Evolutionary conservation across 1,139 yeast genomes (phyloP), one percentile per base, ranked within the genome.

Genomic region (Saccharomyces hybrid): DNA sequence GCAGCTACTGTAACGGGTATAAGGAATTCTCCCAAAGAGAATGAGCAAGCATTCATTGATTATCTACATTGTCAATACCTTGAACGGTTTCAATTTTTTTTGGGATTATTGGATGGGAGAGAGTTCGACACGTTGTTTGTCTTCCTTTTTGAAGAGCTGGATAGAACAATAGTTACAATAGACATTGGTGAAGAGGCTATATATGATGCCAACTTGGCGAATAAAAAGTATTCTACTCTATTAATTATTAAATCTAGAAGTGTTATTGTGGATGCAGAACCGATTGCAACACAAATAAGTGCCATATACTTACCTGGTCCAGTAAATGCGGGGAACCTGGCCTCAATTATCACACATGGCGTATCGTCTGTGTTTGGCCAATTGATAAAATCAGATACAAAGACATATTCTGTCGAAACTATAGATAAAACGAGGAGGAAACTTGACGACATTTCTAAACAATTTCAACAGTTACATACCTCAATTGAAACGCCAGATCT

Each of bases 401-500:
- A 58, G 56, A 23, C 57, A 20, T 58, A 63, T 56, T 57, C 65
- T 47, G 63, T 70, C n/a, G 74, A 67, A 16, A 71, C 79, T 0
- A 68, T 82, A 5, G 67, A 72, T 3, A 60, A 70, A 7, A 77
- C 89, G 1, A 79, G 80, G 57, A 83, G 81, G 66, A 87, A 84
- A 64, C 78, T 90, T 56, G 79, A 80, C 38, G 96, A 88, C 59
- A 72, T 89, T 31, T 81, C 88, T 1, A 67, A 81, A 14, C 83
- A 95, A 0, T 73, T 90, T 38, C 83, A 83, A 58, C 85, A 85
- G 64, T 72, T 88, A 30, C 86, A 86, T 59, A 87, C 84, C 59
- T 77, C 81, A 48, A 79, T 86, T 28, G 86, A 83, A 54, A 78
- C 82, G 1, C 96, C 96, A 0, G 83, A 86, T 60, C 70, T 89